Percentiles rank a stretch among this genome's conserved stretches.
phyloP scores from a whole-genome alignment of 495 filamentous ascomycete genomes.

The Amniculicola lignicola region DNA sequence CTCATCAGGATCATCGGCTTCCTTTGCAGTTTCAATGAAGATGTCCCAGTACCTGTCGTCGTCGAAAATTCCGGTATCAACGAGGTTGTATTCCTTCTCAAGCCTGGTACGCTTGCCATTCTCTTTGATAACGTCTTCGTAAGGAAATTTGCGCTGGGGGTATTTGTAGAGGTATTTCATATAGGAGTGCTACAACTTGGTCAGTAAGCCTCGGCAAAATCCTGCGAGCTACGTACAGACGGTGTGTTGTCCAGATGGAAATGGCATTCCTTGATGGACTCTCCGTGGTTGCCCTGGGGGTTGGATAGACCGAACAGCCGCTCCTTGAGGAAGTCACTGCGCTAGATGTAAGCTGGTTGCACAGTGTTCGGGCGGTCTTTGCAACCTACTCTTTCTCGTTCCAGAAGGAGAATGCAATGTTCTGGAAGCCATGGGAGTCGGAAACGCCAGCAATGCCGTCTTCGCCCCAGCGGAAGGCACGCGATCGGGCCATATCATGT shows the following conservation, averaged over 20 bases:
- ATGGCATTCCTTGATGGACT: constrained; percentile 93
- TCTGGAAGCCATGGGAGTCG: constrained; percentile 83
- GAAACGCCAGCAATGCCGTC: constrained; percentile 96
- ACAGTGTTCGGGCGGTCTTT: too few relatives aligned
- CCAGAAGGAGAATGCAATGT: constrained; percentile 95
- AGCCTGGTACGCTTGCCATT: constrained; percentile 70
- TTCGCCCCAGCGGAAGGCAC: constrained; percentile 91
- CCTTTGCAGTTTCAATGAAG: constrained; percentile 93
- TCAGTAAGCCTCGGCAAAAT: too few relatives aligned
- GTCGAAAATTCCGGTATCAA: constrained; percentile 89
- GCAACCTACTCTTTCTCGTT: constrained; percentile 89
- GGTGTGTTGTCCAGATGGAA: constrained; percentile 96
- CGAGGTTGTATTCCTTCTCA: constrained; percentile 85
- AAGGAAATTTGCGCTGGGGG: constrained; percentile 86
- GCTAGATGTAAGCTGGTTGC: too few relatives aligned
- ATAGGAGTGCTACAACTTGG: constrained; percentile 86
- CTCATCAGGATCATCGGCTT: constrained; percentile 82
- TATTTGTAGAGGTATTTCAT: constrained; percentile 99
- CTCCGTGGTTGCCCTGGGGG: constrained; percentile 93
- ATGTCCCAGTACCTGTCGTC: constrained; percentile 96
- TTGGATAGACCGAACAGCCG: constrained; percentile 91
- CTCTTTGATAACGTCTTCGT: constrained; percentile 77
- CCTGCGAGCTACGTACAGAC: constrained; percentile 44
- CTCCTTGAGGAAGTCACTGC: constrained; percentile 86
- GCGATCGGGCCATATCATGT: constrained; percentile 83